Base-by-base conservation (phyloP, 257 asterid genomes). In the Echium plantagineum region DNA sequence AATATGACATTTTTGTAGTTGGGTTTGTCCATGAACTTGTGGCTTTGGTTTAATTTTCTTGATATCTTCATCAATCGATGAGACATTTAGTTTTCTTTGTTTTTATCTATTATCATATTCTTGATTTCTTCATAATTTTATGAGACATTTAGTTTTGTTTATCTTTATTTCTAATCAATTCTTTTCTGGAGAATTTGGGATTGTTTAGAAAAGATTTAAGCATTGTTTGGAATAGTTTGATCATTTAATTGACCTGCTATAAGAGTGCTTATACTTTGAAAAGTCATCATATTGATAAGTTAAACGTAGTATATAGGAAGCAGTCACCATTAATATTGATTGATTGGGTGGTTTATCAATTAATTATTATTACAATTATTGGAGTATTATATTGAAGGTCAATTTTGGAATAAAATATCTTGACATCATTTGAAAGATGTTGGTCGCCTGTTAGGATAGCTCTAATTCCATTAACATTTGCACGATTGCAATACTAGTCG, bases 261-360 rank as follows among this genome's bases (percentile, higher is more conserved):
- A 42, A 3, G 46, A 13, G 49, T 42, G 17, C 49, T 42, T 42
- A 42, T 42, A 42, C 16, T 42, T 42, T 10, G 49, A 77, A 53
- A 57, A 68, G 69, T 74, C 70, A 38, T 57, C 69, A 61, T 62
- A 19, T 2, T 18, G 57, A 22, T 63, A 57, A 72, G 54, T 67
- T 59, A 58, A 80, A 26, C 30, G n/a, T n/a, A n/a, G n/a, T 28
- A 35, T 52, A 42, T 67, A 66, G 70, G 61, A 76, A 78, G 22
- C 72, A 64, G 86, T 84, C 95, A 22, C 74, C 54, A 65, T 82
- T 89, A 80, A 73, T 71, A 74, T 69, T 57, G 49, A 57, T 21
- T 65, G 57, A 30, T 57, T 62, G 61, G 62, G 59, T 60, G 48
- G 66, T 35, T 46, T 3, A 42, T 42, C 49, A 42, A 5, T 28